Evolutionary conservation across 1,284 basidiomycete species (phyloP).

Genomic region (Schizophyllum commune): DNA sequence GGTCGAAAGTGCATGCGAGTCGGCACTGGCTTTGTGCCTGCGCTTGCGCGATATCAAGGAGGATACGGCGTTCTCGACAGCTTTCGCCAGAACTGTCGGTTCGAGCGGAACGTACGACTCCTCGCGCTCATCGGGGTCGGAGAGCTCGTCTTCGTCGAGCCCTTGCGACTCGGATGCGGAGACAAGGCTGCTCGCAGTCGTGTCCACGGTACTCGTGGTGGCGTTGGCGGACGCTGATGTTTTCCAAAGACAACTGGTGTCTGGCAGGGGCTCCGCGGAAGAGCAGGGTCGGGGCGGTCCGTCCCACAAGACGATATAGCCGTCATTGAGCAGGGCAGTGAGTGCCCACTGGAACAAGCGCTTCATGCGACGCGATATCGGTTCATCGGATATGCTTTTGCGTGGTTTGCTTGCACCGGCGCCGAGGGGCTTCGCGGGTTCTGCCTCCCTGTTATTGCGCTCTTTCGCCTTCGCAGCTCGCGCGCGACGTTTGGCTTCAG

Average conservation of each 20-base stretch:
- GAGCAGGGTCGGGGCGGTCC: not conserved
- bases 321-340: not conserved
- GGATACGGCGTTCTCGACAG: slow-evolving; percentile 39
- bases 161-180: not conserved
- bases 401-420: not conserved
- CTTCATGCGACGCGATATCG: not conserved
- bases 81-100: slow-evolving; percentile 35
- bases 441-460: not conserved
- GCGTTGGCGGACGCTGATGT: not conserved
- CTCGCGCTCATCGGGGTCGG: slow-evolving; percentile 52
- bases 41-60: slow-evolving; percentile 21
- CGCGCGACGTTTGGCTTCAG: slow-evolving; percentile 43
- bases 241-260: not conserved
- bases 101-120: slow-evolving; percentile 60
- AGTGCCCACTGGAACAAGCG: not conserved
- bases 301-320: not conserved
- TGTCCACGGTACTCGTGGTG: not conserved
- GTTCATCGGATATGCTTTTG: not conserved
- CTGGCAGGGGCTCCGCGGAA: not conserved
- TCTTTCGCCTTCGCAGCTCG: slow-evolving; percentile 35
- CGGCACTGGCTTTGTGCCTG: slow-evolving; percentile 5
- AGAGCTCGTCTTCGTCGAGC: slow-evolving; percentile 32
- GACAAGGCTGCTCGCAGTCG: not conserved
- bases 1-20: not conserved
- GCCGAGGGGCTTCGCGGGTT: not conserved